Conservation (phyloP, 2,329 filamentous ascomycete species). For the Juglanconis oblonga region DNA sequence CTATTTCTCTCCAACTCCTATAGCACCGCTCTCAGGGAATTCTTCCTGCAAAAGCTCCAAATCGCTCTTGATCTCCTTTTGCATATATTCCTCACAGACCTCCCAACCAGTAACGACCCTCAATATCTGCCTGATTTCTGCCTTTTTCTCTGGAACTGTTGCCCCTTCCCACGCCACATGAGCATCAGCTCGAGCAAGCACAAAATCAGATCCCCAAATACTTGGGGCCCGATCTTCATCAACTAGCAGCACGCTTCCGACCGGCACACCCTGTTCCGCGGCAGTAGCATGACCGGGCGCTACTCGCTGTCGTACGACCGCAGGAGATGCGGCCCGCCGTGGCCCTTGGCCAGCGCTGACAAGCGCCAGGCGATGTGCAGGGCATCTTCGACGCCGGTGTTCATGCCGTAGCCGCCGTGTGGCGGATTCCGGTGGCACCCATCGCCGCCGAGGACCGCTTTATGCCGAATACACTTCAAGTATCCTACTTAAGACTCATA, state of each 20-base stretch:
- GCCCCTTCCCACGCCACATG: slow-evolving; percentile 1
- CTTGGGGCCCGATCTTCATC: slow-evolving; percentile 5
- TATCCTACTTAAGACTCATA: no score
- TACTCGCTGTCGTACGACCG: slow-evolving; percentile 7
- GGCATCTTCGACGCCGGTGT: slow-evolving; percentile 24
- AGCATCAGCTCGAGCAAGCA: slow-evolving; percentile 6
- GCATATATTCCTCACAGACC: slow-evolving; percentile 6
- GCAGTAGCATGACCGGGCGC: slow-evolving; percentile 2
- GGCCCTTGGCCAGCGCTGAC: background rate
- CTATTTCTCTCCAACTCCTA: slow-evolving; percentile 3
- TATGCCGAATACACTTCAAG: no score
- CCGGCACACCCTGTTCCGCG: background rate
- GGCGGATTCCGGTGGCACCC: slow-evolving; percentile 35
- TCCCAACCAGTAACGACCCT: slow-evolving; percentile 9
- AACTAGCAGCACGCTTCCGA: background rate
- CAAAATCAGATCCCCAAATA: slow-evolving; percentile 6
- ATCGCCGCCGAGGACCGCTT: slow-evolving; percentile 29
- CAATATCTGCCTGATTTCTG: slow-evolving; percentile 4
- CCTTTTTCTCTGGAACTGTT: slow-evolving; percentile 1
- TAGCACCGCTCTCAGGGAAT: slow-evolving; percentile 2
- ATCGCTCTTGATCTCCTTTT: slow-evolving; percentile 1
- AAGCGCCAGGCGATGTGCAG: slow-evolving; percentile 8
- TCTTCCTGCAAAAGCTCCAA: background rate
- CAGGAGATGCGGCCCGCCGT: slow-evolving; percentile 6
- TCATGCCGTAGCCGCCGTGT: slow-evolving; percentile 35